A percentile compares a stretch with the other conserved stretches of the same genome.
These are phyloP conservation scores for Pseudogymnoascus sp. DNA, from an alignment of 2,329 filamentous ascomycete genomes.

Conservation along the genomic window DNA sequence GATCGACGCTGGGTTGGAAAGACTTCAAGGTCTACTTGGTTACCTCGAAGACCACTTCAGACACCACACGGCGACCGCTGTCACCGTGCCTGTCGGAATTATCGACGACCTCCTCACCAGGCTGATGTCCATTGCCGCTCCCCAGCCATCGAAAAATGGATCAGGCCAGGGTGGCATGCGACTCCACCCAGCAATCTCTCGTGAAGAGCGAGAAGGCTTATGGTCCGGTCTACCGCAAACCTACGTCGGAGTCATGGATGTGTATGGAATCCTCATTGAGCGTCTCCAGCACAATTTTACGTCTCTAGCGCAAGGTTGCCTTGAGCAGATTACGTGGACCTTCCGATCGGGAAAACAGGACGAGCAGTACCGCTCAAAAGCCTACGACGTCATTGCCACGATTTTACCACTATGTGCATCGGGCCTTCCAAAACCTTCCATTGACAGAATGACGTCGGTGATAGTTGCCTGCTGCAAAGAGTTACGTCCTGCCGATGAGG, in stretches of 20 bases:
- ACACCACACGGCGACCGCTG: slow-evolving; percentile 55
- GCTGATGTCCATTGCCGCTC: slow-evolving; percentile 58
- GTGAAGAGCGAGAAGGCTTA: slow-evolving; percentile 75
- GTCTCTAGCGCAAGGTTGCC: slow-evolving; percentile 53
- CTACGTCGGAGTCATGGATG: slow-evolving; percentile 61
- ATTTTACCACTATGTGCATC: slow-evolving; percentile 58
- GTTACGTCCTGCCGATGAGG: slow-evolving; percentile 45
- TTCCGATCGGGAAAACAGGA: slow-evolving; percentile 52
- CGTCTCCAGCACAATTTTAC: slow-evolving; percentile 52
- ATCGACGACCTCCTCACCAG: slow-evolving; percentile 64
- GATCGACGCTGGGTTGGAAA: slow-evolving; percentile 64
- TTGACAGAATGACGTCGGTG: slow-evolving; percentile 55
- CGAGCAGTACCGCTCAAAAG: slow-evolving; percentile 48
- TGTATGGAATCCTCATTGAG: slow-evolving; percentile 51
- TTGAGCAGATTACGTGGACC: slow-evolving; percentile 67
- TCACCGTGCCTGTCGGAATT: slow-evolving; percentile 60
- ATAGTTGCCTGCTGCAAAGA: slow-evolving; percentile 69
- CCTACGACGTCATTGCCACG: slow-evolving; percentile 52
- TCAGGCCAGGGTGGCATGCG: slow-evolving; percentile 31
- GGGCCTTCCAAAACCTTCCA: slow-evolving; percentile 57
- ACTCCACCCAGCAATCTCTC: slow-evolving; percentile 63
- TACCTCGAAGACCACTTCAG: slow-evolving; percentile 58
- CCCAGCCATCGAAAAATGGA: slow-evolving; percentile 26
- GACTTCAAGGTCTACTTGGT: slow-evolving; percentile 58
- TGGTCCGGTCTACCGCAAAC: slow-evolving; percentile 67